Evolutionary conservation across 176 grass and related monocot genomes (phyloP), one percentile per base, ranked within the genome.

Genomic region (Lolium perenne): DNA sequence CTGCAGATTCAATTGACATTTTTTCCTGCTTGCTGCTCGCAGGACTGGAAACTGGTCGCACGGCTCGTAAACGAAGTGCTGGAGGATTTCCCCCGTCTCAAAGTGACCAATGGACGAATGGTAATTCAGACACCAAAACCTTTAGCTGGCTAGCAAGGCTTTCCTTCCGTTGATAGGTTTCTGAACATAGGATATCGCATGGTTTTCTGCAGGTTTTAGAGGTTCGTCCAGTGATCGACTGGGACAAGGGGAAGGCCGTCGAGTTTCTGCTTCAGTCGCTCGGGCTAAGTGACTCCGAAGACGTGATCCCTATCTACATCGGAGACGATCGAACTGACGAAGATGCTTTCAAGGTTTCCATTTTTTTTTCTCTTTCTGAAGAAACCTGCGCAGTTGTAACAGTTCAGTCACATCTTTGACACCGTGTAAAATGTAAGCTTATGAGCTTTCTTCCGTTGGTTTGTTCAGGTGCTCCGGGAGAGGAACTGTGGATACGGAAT

Each of bases 181-280:
- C 55, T 63, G 2, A 26, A 26, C 60, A 13, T 22, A 63, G 26
- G 4, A 13, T 26, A 29, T 2, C 21, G 6, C 21, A 55, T 43
- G 49, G 11, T 40, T 81, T 9, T 7, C 35, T 84, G 0, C 75
- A 98, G 95, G 97, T 99, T 94, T 96, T 99, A 94, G 94, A 99
- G 82, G 74, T 99, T 80, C 97, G 97, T 79, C 97, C 94, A 2
- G 75, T 94, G 88, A 94, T 99, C 38, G 87, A 99, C 46, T 99
- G 97, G 97, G 85, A 99, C 90, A 99, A 99, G 47, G 97, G 97
- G 49, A 96, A 96, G 77, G 97, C 97, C 48, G 94, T 99, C 29
- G 88, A 96, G 71, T 99, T 96, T 38, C 86, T 99, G 45, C 94
- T 99, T 10, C 82, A 94, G 25, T 99, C 94, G 2, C 94, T 99